Evolutionary conservation across 2,329 filamentous ascomycete genomes (phyloP).

Genomic region (Colletotrichum sp.): DNA sequence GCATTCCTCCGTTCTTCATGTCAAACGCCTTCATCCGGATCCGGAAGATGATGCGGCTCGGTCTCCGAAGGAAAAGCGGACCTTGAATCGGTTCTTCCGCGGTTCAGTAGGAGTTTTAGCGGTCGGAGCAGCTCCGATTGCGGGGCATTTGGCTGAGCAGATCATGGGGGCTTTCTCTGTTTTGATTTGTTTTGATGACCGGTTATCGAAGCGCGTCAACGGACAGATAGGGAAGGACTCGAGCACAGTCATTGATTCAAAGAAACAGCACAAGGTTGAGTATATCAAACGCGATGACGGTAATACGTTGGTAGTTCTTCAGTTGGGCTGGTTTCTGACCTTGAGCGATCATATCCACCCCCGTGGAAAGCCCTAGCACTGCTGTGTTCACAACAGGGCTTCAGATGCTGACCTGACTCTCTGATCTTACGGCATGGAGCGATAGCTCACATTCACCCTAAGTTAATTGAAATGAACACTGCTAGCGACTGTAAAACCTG

Average conservation of each 20-base stretch:
- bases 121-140: neutral
- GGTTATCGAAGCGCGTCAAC: neutral
- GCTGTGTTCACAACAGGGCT: neutral
- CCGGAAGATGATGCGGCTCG: neutral
- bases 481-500: neutral
- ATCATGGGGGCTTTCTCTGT: neutral
- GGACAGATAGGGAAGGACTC: neutral
- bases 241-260: neutral
- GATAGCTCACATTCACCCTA: neutral
- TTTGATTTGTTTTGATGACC: neutral
- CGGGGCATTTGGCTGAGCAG: neutral
- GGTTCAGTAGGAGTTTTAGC: neutral
- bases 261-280: neutral
- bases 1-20: neutral
- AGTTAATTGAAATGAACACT: neutral
- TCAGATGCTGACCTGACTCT: neutral
- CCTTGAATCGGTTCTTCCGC: neutral
- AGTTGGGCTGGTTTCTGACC: neutral
- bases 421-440: neutral
- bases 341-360: neutral
- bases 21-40: neutral
- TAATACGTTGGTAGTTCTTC: neutral
- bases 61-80: neutral
- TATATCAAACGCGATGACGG: neutral
- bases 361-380: neutral